Evolutionary conservation across 2,329 filamentous ascomycete genomes (phyloP).

Genomic region (Akanthomyces uredinophilus): DNA sequence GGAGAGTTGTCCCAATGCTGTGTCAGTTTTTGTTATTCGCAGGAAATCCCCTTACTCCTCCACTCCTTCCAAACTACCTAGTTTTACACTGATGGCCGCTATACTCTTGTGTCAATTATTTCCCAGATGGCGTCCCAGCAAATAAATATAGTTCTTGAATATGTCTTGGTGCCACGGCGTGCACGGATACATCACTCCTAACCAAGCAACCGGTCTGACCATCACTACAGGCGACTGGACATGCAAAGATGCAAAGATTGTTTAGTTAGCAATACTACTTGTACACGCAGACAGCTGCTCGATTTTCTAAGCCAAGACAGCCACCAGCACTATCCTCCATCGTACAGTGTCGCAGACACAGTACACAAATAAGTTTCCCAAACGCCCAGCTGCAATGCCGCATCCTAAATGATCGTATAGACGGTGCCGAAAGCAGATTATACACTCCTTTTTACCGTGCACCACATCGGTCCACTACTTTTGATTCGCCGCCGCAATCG

Average conservation of each 20-base stretch:
- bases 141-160: no score
- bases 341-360: not conserved
- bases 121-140: no score
- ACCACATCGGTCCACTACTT: not conserved
- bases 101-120: no score
- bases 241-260: not conserved
- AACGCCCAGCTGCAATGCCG: conserved; percentile 8
- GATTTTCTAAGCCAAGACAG: not conserved
- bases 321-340: not conserved
- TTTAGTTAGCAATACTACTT: not conserved
- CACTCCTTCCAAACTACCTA: no score
- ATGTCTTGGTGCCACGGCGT: no score
- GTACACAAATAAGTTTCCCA: not conserved
- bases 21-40: no score
- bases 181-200: not conserved
- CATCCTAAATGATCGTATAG: not conserved
- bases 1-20: no score
- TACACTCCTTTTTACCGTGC: not conserved
- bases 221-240: not conserved
- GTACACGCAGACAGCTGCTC: not conserved
- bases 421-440: not conserved
- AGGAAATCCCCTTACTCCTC: no score
- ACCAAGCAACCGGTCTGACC: not conserved
- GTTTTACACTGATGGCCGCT: no score
- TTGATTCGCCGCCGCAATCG: conserved; percentile 18